Percentiles rank a stretch among this genome's conserved stretches.
phyloP scores from a whole-genome alignment of 768 basidiomycete species.

The Phanerochaete carnosa region DNA sequence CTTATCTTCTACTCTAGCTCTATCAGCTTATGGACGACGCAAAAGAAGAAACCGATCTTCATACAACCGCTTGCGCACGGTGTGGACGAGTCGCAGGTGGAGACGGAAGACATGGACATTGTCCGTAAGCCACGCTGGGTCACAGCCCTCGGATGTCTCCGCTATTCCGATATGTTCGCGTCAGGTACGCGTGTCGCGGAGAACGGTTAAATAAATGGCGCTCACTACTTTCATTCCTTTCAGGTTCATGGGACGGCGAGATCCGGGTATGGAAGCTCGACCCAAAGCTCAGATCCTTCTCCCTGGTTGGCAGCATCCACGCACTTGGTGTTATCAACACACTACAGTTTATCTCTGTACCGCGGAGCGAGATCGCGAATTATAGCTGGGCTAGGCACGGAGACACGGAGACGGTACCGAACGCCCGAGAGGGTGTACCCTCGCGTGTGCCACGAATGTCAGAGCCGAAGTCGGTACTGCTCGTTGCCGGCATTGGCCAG shows the following conservation, averaged over 20 bases:
- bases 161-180: conserved; percentile 88
- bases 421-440: background rate
- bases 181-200: conserved; percentile 56
- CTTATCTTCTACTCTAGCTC: conserved; percentile 45
- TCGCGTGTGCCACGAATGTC: conserved; percentile 21
- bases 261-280: conserved; percentile 93
- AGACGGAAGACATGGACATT: conserved; percentile 67
- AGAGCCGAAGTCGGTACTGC: conserved; percentile 36
- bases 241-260: conserved; percentile 92
- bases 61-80: conserved; percentile 88
- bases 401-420: background rate
- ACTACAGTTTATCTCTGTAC: conserved; percentile 63
- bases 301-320: conserved; percentile 57
- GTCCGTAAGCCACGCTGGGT: conserved; percentile 88
- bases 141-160: conserved; percentile 75
- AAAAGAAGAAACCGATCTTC: conserved; percentile 94
- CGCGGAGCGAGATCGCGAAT: background rate
- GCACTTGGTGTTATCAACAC: conserved; percentile 87
- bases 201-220: background rate
- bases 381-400: conserved; percentile 1
- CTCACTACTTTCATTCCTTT: background rate
- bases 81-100: conserved; percentile 63
- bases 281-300: conserved; percentile 72
- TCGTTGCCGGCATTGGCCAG: conserved; percentile 82
- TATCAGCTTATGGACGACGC: conserved; percentile 88